Evolutionary conservation across 306 rosid genomes (phyloP), one percentile per base, ranked within the genome.

Genomic region (Medicago truncatula): DNA sequence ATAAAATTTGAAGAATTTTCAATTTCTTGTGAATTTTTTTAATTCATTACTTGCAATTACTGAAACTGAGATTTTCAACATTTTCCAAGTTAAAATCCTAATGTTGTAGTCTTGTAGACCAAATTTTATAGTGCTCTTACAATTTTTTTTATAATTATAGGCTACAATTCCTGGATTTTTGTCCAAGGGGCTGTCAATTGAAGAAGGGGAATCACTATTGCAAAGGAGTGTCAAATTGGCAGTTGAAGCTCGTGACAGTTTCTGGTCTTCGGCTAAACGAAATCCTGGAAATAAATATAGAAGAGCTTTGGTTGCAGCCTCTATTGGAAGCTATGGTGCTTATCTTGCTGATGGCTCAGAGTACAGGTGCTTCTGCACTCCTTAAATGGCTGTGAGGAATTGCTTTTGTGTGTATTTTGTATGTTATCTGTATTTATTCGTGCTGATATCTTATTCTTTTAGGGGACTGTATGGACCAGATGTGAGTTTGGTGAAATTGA

Each of bases 311-410:
- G 91, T 93, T 81, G 96, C 97, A 38, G 98, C 98, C 76, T 93
- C 98, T 67, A 77, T 93, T 78, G 98, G 98, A 80, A 88, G 97
- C 86, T 93, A 91, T 71, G 98, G 97, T 69, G 96, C 98, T 82
- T 93, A 84, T 83, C 98, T 93, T 79, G 98, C 98, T 21, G 98
- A 93, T 82, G 98, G 98, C 28, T 93, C 98, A 3, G 98, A 91
- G 67, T 93, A 93, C 67, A 93, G 93, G 98, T 91, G 25, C 57
- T 71, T 66, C 14, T 38, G 23, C 14, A 70, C 20, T 76, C 62
- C 41, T 39, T 63, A 17, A 12, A 39, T 71, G 8, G 41, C 20
- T 50, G 56, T 5, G n/a, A 31, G 12, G 8, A 21, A 43, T 6
- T 43, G 1, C 77, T 31, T 28, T 75, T 75, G 67, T 21, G 7